Base-by-base conservation (phyloP, 805 yeast genomes). In the Saccharomycopsis sp. region DNA sequence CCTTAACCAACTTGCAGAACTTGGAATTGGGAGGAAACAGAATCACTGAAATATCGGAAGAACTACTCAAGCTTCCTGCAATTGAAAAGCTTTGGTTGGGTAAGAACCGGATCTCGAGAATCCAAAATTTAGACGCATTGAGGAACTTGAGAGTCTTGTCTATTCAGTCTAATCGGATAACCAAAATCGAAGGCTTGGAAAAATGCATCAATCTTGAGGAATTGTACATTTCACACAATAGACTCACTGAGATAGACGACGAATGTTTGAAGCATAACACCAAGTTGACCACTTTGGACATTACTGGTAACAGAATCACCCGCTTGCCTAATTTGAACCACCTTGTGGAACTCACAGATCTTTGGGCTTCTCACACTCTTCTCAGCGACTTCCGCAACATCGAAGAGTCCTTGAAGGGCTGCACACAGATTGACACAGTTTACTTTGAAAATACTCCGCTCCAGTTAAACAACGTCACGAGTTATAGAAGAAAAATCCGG, bases 361-460 rank as follows among this genome's bases (percentile, higher is more conserved):
- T 94, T 56, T 94, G 99, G 99, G 90, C 95, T 24, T 87, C 97
- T 0, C 81, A 82, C 66, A 94, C 92, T 70, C 70, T 80, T 64
- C 70, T 94, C 21, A 79, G 81, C 37, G 75, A 81, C 47, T 91
- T 88, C 70, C 82, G 84, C 37, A 85, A 89, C 54, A 73, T 94
- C 51, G 84, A 82, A 54, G 69, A 78, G 20, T 84, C 89, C 67
- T 76, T 94, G 60, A 82, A 83, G 14, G 73, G 74, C 46, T 73
- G 89, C 54, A 79, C 82, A 1, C 74, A 79, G 3, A 74, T 94
- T 55, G 96, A 90, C 54, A 90, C 97, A 0, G 96, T 94, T 3
- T 94, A 94, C 68, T 83, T 94, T 62, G 99, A 94, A 71, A 92
- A 94, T 7, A 92, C 92, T 67, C 98, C 98, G 2, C 69, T 94